Conservation (phyloP, 345 rosid genomes). For the Turritis glabra region DNA sequence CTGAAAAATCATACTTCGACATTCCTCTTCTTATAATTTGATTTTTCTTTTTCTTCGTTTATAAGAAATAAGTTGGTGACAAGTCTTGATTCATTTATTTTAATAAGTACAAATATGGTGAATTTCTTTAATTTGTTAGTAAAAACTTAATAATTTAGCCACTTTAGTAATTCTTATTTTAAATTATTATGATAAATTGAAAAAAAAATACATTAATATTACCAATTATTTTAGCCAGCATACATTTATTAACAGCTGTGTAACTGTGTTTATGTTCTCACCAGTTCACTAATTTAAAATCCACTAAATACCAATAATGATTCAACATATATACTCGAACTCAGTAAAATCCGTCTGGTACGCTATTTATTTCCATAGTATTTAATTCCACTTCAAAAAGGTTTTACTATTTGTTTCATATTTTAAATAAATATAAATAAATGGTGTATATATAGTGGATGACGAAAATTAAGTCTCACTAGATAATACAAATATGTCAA, state of each 20-base stretch:
- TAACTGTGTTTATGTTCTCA: neutral
- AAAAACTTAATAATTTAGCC: neutral
- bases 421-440: neutral
- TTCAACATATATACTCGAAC: neutral
- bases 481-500: neutral
- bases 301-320: neutral
- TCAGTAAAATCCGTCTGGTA: neutral
- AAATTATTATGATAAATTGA: neutral
- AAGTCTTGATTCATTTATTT: neutral
- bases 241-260: neutral
- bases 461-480: conserved; percentile 15
- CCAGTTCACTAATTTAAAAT: neutral
- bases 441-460: neutral
- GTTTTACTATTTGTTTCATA: neutral
- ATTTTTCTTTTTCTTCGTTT: neutral
- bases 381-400: neutral
- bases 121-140: neutral
- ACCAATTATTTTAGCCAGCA: neutral
- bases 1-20: neutral
- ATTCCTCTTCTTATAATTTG: neutral
- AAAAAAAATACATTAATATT: neutral
- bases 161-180: neutral
- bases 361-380: neutral
- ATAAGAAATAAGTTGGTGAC: neutral
- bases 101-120: neutral